A percentile compares a stretch with the other conserved stretches of the same genome.
Evolutionary conservation across 2,329 filamentous ascomycete species (phyloP).

Genomic region (Trichophyton schoenleinii): DNA sequence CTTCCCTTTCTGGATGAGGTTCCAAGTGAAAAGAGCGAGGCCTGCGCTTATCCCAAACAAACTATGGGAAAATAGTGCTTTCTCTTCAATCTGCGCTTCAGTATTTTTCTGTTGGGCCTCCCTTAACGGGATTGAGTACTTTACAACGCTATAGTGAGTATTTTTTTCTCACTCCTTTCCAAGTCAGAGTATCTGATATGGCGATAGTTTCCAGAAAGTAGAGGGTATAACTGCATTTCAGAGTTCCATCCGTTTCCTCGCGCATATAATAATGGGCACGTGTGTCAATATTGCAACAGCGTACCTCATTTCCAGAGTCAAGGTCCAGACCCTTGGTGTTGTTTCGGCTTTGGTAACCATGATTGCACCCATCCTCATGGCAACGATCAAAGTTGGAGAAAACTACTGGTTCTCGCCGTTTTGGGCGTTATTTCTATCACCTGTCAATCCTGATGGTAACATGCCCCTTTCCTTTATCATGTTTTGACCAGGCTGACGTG

Average conservation of each 20-base stretch:
- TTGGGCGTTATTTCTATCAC: constrained; percentile 10
- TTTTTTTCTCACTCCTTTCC: background rate
- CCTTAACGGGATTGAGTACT: constrained; percentile 37
- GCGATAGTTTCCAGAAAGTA: constrained; percentile 38
- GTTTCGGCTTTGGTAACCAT: constrained; percentile 11
- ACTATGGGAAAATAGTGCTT: constrained; percentile 45
- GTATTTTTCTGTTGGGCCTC: constrained; percentile 37
- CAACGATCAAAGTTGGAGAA: constrained; percentile 8
- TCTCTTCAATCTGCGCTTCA: constrained; percentile 43
- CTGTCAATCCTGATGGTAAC: constrained; percentile 13
- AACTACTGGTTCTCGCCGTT: constrained; percentile 11
- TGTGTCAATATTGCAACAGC: constrained; percentile 9
- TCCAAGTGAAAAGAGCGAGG: constrained; percentile 33
- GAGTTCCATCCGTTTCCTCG: constrained; percentile 37
- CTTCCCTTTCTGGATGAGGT: constrained; percentile 45
- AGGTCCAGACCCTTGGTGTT: constrained; percentile 10
- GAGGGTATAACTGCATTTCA: constrained; percentile 36
- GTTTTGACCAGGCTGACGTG: background rate
- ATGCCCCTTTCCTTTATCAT: background rate
- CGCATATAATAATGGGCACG: constrained; percentile 31
- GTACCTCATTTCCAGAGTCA: constrained; percentile 11
- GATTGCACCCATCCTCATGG: constrained; percentile 12
- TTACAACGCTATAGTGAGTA: constrained; percentile 35
- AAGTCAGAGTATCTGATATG: background rate
- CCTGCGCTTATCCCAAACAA: constrained; percentile 51